A percentile compares a stretch with the other conserved stretches of the same genome.
Evolutionary conservation across 2,329 filamentous ascomycete genomes (phyloP).

Genomic region (Chaetomium sp.): DNA sequence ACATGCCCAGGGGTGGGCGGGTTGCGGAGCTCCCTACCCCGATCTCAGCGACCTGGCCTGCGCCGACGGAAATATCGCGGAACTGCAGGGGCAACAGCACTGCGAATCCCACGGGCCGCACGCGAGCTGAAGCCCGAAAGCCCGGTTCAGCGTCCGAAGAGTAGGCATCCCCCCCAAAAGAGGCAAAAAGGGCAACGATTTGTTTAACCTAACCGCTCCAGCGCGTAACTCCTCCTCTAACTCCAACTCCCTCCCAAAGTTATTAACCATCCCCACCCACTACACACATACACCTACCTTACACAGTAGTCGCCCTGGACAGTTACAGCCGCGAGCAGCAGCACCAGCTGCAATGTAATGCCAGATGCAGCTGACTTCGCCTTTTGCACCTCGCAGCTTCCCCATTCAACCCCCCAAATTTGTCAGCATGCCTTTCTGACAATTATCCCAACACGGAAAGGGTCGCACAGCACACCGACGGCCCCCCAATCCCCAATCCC

Average conservation of each 20-base stretch:
- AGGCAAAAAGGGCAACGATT: not conserved
- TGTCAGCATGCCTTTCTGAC: not conserved
- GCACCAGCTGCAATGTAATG: not conserved
- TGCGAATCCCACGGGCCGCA: not conserved
- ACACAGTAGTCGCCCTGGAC: not conserved
- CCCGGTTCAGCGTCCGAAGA: not conserved
- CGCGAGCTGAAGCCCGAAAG: not conserved
- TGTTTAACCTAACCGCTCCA: not conserved
- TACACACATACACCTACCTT: no score
- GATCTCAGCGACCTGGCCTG: not conserved
- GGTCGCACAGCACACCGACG: not conserved
- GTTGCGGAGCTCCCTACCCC: not conserved
- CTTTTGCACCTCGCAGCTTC: not conserved
- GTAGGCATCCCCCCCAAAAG: not conserved
- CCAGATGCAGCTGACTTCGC: not conserved
- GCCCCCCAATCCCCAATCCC: no score
- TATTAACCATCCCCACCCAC: no score
- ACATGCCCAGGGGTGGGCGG: not conserved
- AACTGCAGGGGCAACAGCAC: not conserved
- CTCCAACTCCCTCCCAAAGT: no score
- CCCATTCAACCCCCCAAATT: not conserved
- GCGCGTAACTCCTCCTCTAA: not conserved
- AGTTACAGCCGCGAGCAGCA: not conserved
- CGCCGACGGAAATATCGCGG: constrained; percentile 1
- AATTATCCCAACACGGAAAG: not conserved